Base-by-base conservation (phyloP, 768 basidiomycete species). In the Clavaria fumosa region DNA sequence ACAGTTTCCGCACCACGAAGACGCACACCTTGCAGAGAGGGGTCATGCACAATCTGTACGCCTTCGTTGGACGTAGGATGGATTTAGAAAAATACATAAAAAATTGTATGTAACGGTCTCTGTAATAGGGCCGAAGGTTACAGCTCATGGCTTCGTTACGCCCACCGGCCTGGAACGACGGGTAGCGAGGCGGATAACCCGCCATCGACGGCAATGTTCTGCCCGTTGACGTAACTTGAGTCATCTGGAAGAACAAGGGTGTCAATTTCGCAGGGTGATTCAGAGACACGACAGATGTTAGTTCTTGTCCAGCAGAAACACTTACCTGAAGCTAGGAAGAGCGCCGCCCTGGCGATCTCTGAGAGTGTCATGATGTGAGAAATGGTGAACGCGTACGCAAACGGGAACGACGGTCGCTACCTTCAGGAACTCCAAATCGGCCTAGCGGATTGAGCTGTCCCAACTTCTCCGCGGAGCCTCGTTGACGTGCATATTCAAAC, bases 221-320 rank as follows among this genome's bases (percentile, higher is more conserved):
- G 83, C 11, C 85, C 91, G 50, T 91, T 95, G 39, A 96, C 74
- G 55, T 89, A 91, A 56, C 85, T 89, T 1, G 85, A 77, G 44
- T 86, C 83, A 47, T 89, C 86, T 86, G 14, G n/a, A n/a, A n/a
- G n/a, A n/a, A n/a, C n/a, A n/a, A n/a, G n/a, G n/a, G n/a, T n/a
- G n/a, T n/a, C n/a, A n/a, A n/a, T n/a, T n/a, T n/a, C n/a, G n/a
- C 14, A 9, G 26, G 14, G 26, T 9, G 26, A 9, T 28, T 14
- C 9, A 28, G 26, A 9, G 14, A 9, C 26, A 28, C 26, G 9
- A 9, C 26, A 14, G n/a, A 26, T 7, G 32, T 21, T 9, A 23
- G 39, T 40, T 35, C 43, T 41, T 9, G 21, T 15, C 23, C 15
- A 23, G 40, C 22, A 14, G 24, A 18, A 36, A 33, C 23, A 48